Conservation (phyloP, 805 yeast genomes). For the Pichia nanzhaoensis region DNA sequence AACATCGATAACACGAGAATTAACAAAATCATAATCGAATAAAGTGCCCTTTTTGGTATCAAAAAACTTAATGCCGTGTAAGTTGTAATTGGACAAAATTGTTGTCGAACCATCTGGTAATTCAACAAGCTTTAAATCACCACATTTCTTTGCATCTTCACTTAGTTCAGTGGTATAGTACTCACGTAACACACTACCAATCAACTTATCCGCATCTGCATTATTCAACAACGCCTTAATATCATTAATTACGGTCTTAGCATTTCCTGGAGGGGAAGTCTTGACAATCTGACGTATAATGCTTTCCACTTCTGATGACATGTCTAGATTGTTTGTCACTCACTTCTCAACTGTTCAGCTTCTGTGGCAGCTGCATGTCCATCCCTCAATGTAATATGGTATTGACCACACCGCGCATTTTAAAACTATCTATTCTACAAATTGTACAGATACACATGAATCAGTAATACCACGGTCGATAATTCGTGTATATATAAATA, state of each 20-base stretch:
- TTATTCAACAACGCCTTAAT: constrained; percentile 24
- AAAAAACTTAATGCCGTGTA: constrained; percentile 42
- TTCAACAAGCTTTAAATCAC: constrained; percentile 29
- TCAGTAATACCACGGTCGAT: too few species aligned
- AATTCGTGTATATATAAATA: too few species aligned
- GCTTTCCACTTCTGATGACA: constrained; percentile 19
- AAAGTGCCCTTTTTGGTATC: constrained; percentile 44
- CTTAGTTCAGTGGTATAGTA: constrained; percentile 16
- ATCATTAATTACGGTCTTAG: constrained; percentile 26
- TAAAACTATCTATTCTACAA: too few species aligned
- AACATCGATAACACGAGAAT: constrained; percentile 43
- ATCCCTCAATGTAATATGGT: too few species aligned
- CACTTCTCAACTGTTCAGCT: too few species aligned
- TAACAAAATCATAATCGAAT: constrained; percentile 55
- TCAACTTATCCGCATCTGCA: constrained; percentile 21
- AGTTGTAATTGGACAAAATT: constrained; percentile 44
- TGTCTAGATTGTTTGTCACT: neutral
- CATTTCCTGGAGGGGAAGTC: constrained; percentile 56
- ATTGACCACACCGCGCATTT: too few species aligned
- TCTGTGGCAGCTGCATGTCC: too few species aligned
- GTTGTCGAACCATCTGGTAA: constrained; percentile 22
- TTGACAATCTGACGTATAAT: constrained; percentile 31
- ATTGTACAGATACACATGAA: too few species aligned
- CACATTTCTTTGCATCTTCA: constrained; percentile 9
- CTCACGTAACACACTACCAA: constrained; percentile 23